Evolutionary conservation across 345 rosid species (phyloP), one percentile per base, ranked within the genome.

Genomic region (Ceriops decandra): DNA sequence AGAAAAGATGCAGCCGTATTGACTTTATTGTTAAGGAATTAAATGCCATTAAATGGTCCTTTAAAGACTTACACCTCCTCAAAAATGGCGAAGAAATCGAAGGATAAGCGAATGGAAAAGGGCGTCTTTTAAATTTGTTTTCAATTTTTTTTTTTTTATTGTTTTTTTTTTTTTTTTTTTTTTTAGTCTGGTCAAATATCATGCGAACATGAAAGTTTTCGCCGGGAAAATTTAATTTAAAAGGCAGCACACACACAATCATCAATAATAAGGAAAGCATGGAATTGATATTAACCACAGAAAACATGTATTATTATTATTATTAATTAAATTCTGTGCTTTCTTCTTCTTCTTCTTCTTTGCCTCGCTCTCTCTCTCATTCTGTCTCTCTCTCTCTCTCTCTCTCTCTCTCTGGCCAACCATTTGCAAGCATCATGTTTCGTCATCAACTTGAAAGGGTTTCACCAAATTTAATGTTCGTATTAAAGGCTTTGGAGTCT

Each of bases 401-500:
- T 38, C 47, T 42, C 5, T 38, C 46, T 38, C 46, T 3, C 49
- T 42, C 49, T 42, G 17, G 13, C 17, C 3, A 42, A 2, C 47
- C 47, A 42, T 42, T 42, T 42, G 47, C 5, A 42, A 42, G 16
- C 49, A 13, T 42, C 49, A 42, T 42, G 49, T 42, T 42, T 32
- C 53, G 63, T 66, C 76, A 66, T 57, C 64, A 6, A 35, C 21
- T 30, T 19, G 21, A 52, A n/a, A 59, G 64, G 59, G 19, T 53
- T 35, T 72, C 63, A 15, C 36, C 64, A 4, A 24, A 35, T 20
- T 65, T 47, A 72, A 65, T 72, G 75, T 42, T 59, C 49, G 75
- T 47, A 51, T 64, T 65, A 16, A 72, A 65, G 20, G 20, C 66
- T 52, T 52, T 36, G 32, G 31, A 4, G 70, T 20, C 6, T 52